Percentiles rank a stretch among this genome's conserved stretches.
These are phyloP conservation scores for Dactylellina leptospora DNA, from an alignment of 2,329 filamentous ascomycete species.

Conservation along the genomic window DNA sequence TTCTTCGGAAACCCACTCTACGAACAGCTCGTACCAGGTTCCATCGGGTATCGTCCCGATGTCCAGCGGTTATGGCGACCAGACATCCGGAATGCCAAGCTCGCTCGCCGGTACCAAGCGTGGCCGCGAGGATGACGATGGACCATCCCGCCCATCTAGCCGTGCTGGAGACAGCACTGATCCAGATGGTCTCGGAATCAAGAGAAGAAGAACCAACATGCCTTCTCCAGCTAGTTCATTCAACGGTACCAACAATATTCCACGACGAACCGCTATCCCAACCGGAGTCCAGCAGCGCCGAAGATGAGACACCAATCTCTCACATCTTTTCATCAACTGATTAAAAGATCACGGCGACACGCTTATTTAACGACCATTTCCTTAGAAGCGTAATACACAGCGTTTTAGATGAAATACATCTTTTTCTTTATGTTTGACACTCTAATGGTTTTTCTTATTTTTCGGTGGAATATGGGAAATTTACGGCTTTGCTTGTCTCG, in stretches of 20 bases:
- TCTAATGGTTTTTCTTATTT: conserved; percentile 33
- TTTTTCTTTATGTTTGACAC: conserved; percentile 17
- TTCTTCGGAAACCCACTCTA: conserved; percentile 73
- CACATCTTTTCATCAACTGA: conserved; percentile 20
- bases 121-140: conserved; percentile 71
- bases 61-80: conserved; percentile 53
- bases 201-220: conserved; percentile 46
- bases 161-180: conserved; percentile 62
- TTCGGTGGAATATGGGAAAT: conserved; percentile 47
- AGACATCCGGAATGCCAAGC: conserved; percentile 52
- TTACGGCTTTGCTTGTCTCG: conserved; percentile 43
- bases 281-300: conserved; percentile 49
- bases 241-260: conserved; percentile 39
- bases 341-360: conserved; percentile 52
- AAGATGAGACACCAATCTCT: conserved; percentile 10
- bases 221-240: conserved; percentile 48
- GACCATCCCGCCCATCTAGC: conserved; percentile 72
- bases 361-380: conserved; percentile 49
- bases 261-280: conserved; percentile 51
- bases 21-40: conserved; percentile 58
- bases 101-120: conserved; percentile 66
- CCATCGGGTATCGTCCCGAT: conserved; percentile 53
- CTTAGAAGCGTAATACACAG: conserved; percentile 45
- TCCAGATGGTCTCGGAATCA: conserved; percentile 44
- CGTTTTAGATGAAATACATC: conserved; percentile 52